Percentiles rank a stretch among this genome's conserved stretches.
Conservation (phyloP, 177 flowering plant species). For the Vitis hybrid region DNA sequence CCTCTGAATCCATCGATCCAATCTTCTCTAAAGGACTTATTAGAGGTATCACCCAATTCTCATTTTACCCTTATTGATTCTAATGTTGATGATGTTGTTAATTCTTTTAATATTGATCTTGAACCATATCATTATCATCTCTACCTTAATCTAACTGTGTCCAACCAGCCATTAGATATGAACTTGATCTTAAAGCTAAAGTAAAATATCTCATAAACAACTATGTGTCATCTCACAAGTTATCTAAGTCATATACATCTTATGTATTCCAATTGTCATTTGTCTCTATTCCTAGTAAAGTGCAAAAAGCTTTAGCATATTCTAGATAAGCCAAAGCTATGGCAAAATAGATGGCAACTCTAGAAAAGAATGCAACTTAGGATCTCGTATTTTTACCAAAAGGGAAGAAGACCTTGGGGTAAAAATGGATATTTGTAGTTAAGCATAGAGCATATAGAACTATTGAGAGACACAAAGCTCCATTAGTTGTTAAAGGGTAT, state of each 20-base stretch:
- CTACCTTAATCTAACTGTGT: background rate
- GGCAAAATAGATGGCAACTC: background rate
- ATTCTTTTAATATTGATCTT: background rate
- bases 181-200: background rate
- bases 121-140: constrained; percentile 1
- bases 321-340: background rate
- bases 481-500: background rate
- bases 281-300: background rate
- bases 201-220: background rate
- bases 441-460: too few species aligned
- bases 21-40: background rate
- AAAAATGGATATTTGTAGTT: too few species aligned
- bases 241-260: constrained; percentile 1
- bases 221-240: background rate
- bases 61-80: background rate
- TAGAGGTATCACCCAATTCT: constrained; percentile 3
- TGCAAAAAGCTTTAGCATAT: too few species aligned
- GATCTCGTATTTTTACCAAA: background rate
- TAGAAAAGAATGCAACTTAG: background rate
- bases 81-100: too few species aligned
- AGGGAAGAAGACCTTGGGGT: constrained; percentile 1
- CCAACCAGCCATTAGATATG: background rate
- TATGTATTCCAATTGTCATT: background rate
- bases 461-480: too few species aligned
- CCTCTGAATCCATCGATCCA: background rate